These are phyloP conservation scores for Yueomyces sinensis DNA, from an alignment of 805 yeast genomes.

Conservation along the genomic window DNA sequence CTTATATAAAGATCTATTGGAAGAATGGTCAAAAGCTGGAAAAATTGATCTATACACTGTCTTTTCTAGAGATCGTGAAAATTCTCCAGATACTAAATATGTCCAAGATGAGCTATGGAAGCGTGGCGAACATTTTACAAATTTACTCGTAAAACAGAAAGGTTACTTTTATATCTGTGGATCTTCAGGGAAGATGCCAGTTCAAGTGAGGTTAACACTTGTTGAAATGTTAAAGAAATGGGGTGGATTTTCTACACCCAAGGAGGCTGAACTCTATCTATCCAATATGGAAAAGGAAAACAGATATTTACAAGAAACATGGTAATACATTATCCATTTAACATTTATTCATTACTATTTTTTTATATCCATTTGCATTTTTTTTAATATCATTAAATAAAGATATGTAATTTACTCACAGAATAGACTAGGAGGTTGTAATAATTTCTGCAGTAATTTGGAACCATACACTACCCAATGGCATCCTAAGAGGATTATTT, in stretches of 20 bases:
- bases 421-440: neutral
- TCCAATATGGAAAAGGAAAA: slow-evolving; percentile 47
- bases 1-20: slow-evolving; percentile 47
- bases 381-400: too few species aligned
- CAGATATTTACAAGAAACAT: slow-evolving; percentile 77
- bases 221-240: slow-evolving; percentile 43
- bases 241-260: slow-evolving; percentile 26
- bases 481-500: slow-evolving; percentile 54
- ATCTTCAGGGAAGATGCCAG: slow-evolving; percentile 88
- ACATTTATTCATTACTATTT: too few species aligned
- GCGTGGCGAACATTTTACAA: slow-evolving; percentile 34
- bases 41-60: slow-evolving; percentile 31
- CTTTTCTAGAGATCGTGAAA: slow-evolving; percentile 35
- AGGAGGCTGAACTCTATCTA: slow-evolving; percentile 38
- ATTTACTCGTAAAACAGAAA: slow-evolving; percentile 37
- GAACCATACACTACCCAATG: slow-evolving; percentile 53
- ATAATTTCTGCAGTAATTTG: slow-evolving; percentile 36
- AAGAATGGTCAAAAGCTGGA: slow-evolving; percentile 20
- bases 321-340: slow-evolving; percentile 32
- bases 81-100: slow-evolving; percentile 37
- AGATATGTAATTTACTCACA: neutral
- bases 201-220: slow-evolving; percentile 70
- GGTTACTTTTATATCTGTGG: slow-evolving; percentile 80
- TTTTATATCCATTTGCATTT: neutral
- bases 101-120: slow-evolving; percentile 65